phyloP scores from a whole-genome alignment of 768 basidiomycete genomes.

The Boletus sensibilis region DNA sequence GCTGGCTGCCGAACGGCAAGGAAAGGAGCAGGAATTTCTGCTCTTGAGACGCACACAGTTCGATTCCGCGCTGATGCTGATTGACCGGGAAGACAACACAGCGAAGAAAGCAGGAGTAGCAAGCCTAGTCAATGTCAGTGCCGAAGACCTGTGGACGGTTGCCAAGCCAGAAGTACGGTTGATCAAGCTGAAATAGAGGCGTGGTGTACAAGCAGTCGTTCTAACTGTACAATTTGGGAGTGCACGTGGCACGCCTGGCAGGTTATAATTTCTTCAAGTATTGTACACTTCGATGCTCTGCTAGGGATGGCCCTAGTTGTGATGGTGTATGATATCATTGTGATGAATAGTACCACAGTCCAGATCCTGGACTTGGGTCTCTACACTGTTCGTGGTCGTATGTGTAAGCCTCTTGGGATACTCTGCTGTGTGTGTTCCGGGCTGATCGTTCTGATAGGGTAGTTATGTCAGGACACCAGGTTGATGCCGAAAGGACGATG shows the following conservation, averaged over 20 bases:
- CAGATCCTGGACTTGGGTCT: too few species aligned
- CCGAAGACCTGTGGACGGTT: neutral
- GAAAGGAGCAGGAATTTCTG: neutral
- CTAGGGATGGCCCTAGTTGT: too few species aligned
- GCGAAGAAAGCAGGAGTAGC: neutral
- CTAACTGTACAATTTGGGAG: neutral
- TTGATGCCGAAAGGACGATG: too few species aligned
- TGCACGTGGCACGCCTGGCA: too few species aligned
- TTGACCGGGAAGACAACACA: neutral
- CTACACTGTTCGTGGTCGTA: too few species aligned
- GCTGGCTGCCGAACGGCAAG: neutral
- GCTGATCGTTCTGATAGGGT: too few species aligned
- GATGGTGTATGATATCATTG: too few species aligned
- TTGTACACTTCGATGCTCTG: neutral
- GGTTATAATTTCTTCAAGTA: neutral
- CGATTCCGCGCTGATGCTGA: constrained; percentile 1
- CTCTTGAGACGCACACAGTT: neutral
- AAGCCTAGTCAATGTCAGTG: neutral
- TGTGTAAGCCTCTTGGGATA: too few species aligned
- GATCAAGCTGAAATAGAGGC: neutral
- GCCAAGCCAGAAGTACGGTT: neutral
- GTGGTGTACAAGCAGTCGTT: neutral
- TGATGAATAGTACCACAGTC: too few species aligned
- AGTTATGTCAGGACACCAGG: too few species aligned
- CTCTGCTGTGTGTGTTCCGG: too few species aligned